Evolutionary conservation across 768 basidiomycete genomes (phyloP), one percentile per base, ranked within the genome.

Genomic region (Leccinum sublutescens): DNA sequence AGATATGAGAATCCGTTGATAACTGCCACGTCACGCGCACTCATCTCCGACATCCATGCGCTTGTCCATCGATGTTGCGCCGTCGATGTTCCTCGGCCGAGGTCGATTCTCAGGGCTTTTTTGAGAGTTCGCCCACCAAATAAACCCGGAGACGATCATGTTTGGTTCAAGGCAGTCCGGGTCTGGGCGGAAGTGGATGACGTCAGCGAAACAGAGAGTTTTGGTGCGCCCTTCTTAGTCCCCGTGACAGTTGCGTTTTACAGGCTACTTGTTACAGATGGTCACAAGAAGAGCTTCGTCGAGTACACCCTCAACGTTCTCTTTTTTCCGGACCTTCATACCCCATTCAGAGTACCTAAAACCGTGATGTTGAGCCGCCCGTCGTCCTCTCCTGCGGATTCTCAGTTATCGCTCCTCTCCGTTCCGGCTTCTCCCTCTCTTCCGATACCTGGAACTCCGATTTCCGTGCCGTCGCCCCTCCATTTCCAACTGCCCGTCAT

Each of bases 1-100:
- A 88, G 87, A 66, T 92, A 92, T 66, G 89, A 92, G 75, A 92
- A 92, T 66, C 91, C 91, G 3, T 71, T 88, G 62, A 68, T 92
- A 43, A 91, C 89, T 34, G 88, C 89, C 36, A 88, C 85, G 6
- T 88, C 89, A 38, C 84, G 88, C 53, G 79, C 82, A 45, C 77
- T 89, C 52, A 89, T 93, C 60, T 78, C 85, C 53, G 88, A 91
- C 65, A 86, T 92, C 19, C 83, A 88, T 64, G 71, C 78, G 27
- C 77, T 90, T 50, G 82, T 86, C 8, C 80, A 79, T 23, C 82
- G 83, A 36, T 73, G 88, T 43, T 82, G 84, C 57, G 74, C 79
- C 5, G 70, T 92, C 31, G 84, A 91, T 68, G 76, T 89, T 21
- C 88, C 91, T n/a, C 31, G 31, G 31, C 31, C 31, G 31, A 31